phyloP scores from a whole-genome alignment of 768 basidiomycete genomes.

The Tephrocybe sp. region DNA sequence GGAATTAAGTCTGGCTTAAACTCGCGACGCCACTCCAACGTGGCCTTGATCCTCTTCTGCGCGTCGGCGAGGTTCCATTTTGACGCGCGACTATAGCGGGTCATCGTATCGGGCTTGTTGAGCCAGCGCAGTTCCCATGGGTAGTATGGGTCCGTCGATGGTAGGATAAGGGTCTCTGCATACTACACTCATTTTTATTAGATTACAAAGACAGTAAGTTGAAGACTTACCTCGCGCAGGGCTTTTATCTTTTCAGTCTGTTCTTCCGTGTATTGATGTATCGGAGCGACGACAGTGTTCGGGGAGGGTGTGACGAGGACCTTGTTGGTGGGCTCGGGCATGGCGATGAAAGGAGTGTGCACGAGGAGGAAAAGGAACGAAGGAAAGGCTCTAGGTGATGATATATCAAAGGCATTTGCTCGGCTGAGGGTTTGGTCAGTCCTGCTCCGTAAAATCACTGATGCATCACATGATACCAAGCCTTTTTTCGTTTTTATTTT shows the following conservation, averaged over 20 bases:
- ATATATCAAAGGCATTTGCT: constrained; percentile 3
- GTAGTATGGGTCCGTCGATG: constrained; percentile 66
- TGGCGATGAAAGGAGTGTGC: constrained; percentile 8
- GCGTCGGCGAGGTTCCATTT: constrained; percentile 82
- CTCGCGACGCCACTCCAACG: constrained; percentile 82
- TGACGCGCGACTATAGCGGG: constrained; percentile 80
- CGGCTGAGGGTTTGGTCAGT: neutral
- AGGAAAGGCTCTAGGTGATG: constrained; percentile 1
- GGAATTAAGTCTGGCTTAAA: constrained; percentile 82
- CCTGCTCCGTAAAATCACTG: too few relatives aligned
- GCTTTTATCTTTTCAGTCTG: constrained; percentile 59
- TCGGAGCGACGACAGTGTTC: constrained; percentile 50
- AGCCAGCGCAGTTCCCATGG: constrained; percentile 82
- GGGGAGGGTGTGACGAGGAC: constrained; percentile 56
- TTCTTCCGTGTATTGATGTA: constrained; percentile 58
- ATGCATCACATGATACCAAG: too few relatives aligned
- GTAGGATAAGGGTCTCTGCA: constrained; percentile 59
- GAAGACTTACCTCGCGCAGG: constrained; percentile 53
- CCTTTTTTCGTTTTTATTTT: too few relatives aligned
- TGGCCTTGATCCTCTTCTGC: constrained; percentile 73
- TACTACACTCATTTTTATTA: constrained; percentile 46
- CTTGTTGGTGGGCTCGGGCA: constrained; percentile 24
- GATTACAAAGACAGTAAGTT: neutral
- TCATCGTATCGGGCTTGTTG: constrained; percentile 58
- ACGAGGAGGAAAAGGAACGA: too few relatives aligned